Conservation (phyloP, 2,329 filamentous ascomycete species). For the Clarireedia hainanense region DNA sequence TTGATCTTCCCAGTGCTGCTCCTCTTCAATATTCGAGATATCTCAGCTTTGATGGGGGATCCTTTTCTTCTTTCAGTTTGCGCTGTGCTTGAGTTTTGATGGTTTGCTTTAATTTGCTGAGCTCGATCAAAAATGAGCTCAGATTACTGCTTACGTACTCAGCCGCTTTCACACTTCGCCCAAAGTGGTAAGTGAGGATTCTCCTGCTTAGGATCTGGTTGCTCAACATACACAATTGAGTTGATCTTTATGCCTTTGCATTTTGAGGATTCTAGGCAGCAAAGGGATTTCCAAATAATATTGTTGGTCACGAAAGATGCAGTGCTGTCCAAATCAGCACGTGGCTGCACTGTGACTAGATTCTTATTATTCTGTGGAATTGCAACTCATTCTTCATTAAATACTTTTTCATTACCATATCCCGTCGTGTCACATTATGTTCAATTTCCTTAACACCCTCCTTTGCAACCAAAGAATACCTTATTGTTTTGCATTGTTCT, state of each 20-base stretch:
- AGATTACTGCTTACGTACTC: not conserved
- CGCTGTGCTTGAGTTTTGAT: too few relatives aligned
- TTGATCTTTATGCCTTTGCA: too few relatives aligned
- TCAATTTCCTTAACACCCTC: not conserved
- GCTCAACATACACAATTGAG: not conserved
- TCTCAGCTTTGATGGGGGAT: not conserved
- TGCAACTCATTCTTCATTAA: not conserved
- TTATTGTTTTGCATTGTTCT: conserved; percentile 47
- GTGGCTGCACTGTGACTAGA: too few relatives aligned
- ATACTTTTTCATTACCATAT: not conserved
- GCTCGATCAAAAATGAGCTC: not conserved
- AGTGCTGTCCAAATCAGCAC: too few relatives aligned
- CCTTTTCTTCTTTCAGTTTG: too few relatives aligned
- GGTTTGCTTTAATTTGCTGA: too few relatives aligned
- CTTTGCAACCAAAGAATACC: not conserved
- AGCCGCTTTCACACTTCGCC: not conserved
- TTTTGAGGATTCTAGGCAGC: too few relatives aligned
- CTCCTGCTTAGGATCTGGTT: not conserved
- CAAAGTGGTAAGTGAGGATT: not conserved
- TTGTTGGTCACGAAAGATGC: too few relatives aligned
- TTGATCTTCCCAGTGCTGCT: not conserved
- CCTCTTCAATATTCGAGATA: not conserved
- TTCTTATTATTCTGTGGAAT: not conserved
- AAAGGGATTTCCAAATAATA: too few relatives aligned
- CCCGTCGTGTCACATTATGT: not conserved